These are phyloP conservation scores for Nigrospora osmanthi DNA, from an alignment of 2,329 filamentous ascomycete species.

Conservation along the genomic window DNA sequence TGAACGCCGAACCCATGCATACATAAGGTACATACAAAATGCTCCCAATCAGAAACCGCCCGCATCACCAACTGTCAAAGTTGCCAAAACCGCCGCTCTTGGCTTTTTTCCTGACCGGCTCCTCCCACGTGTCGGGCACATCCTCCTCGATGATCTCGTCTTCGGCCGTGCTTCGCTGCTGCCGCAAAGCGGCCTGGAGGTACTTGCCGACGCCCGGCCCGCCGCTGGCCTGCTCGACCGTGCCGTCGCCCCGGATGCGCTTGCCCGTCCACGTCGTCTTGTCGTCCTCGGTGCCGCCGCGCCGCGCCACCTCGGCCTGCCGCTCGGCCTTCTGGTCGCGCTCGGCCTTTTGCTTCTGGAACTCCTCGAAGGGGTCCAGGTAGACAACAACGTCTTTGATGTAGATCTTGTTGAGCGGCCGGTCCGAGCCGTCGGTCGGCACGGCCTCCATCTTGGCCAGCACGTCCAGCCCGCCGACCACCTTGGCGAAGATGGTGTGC, in stretches of 20 bases:
- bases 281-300: constrained; percentile 78
- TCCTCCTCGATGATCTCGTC: constrained; percentile 55
- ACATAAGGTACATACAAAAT: too few relatives aligned
- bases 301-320: constrained; percentile 52
- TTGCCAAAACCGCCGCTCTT: constrained; percentile 83
- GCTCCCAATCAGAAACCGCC: background rate
- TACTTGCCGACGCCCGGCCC: constrained; percentile 67
- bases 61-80: constrained; percentile 79
- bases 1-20: too few relatives aligned
- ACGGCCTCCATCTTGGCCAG: constrained; percentile 71
- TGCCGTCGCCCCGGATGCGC: constrained; percentile 63
- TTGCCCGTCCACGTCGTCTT: constrained; percentile 95
- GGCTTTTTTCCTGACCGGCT: constrained; percentile 73
- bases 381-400: constrained; percentile 82
- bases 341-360: constrained; percentile 65
- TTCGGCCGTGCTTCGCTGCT: constrained; percentile 26
- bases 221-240: constrained; percentile 35
- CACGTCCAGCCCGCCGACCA: constrained; percentile 68
- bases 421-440: constrained; percentile 65
- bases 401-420: constrained; percentile 68
- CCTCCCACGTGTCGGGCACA: constrained; percentile 57
- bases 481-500: constrained; percentile 90
- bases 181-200: constrained; percentile 51
- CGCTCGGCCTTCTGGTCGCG: constrained; percentile 49
- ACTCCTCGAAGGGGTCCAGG: constrained; percentile 93